Base-by-base conservation (phyloP, 2,329 filamentous ascomycete genomes). In the Aspergillus brasiliensis region DNA sequence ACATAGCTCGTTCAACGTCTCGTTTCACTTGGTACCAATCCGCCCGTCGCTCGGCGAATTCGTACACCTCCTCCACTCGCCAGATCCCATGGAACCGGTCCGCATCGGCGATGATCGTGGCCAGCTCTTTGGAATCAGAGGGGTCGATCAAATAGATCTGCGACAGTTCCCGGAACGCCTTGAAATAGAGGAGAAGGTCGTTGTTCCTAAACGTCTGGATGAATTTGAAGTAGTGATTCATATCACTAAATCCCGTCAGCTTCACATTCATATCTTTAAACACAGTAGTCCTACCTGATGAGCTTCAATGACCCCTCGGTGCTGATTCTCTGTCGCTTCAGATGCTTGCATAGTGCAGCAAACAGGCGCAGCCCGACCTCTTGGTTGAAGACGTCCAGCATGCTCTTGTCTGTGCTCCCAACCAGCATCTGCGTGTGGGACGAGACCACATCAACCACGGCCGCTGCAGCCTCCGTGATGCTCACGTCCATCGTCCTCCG, bases 331-430 rank as follows among this genome's bases (percentile, higher is more conserved):
- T 98, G 95, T 8, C 94, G 90, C 81, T 99, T 99, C 66, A 99
- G 85, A 78, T 99, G 95, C 79, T 99, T 99, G 83, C 94, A 97
- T 53, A 99, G 83, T 17, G 91, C 90, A 19, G 90, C 88, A 78
- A 98, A 99, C 55, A 99, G 84, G 25, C 95, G 90, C 64, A 97
- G 85, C 0, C 95, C 95, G 25, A 99, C 94, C 79, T 99, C 95
- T 77, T 95, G 92, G 75, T 97, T 97, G 83, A 99, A 99, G 13
- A 99, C 95, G 72, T 99, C 95, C 25, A 99, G 88, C 84, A 97
- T 96, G 63, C 91, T 94, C 81, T 99, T 99, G 74, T 99, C 95
- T 1, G 94, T 98, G 73, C 91, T 96, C 62, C 95, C 95, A 3
- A 91, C 86, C 11, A 99, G 84, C 92, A 99, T 97, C 72, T 85